Evolutionary conservation across 2,329 filamentous ascomycete genomes (phyloP), one percentile per base, ranked within the genome.

Genomic region (Pochonia chlamydosporia): DNA sequence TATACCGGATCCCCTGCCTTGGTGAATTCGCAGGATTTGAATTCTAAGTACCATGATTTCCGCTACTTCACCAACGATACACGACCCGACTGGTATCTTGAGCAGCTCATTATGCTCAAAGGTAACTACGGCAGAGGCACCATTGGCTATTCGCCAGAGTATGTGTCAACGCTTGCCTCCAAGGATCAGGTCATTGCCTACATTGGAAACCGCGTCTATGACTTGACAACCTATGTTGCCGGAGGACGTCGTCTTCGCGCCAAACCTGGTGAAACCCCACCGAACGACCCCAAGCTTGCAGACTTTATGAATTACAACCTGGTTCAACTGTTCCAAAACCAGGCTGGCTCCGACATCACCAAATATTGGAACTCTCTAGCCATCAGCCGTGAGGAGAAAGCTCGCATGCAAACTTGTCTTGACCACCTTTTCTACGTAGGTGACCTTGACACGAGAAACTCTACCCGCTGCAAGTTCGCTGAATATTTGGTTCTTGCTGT

Each of bases 361-460:
- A 85, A 92, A 63, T 82, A 86, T 57, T 99, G 89, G 88, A 74
- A 91, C 39, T 73, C 79, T 1, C 74, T 97, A 24, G 65, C 68
- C 5, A 65, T 96, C 40, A 73, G 78, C 49, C 36, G 69, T 0
- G 73, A 62, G 0, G 61, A 80, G 54, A 85, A 84, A 57, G 59
- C 65, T 18, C 76, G 83, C 28, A 95, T 95, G 88, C 74, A 84
- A 62, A 73, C 82, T 1, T 99, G 93, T 61, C 76, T 99, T 45
- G 84, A 97, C 69, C 95, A 96, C 56, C 76, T 99, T 31, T 99
- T 97, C 72, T 96, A 93, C 61, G 82, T 96, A 20, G 93, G 90
- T 25, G 85, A 95, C 52, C 75, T 96, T 3, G 93, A 99, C 63
- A 97, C 92, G 2, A 79, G 93, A 73, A 90, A 87, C 68, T 96